These are phyloP conservation scores for Puccinellia tenuiflora DNA, from an alignment of 176 grass and related monocot species.

Conservation along the genomic window DNA sequence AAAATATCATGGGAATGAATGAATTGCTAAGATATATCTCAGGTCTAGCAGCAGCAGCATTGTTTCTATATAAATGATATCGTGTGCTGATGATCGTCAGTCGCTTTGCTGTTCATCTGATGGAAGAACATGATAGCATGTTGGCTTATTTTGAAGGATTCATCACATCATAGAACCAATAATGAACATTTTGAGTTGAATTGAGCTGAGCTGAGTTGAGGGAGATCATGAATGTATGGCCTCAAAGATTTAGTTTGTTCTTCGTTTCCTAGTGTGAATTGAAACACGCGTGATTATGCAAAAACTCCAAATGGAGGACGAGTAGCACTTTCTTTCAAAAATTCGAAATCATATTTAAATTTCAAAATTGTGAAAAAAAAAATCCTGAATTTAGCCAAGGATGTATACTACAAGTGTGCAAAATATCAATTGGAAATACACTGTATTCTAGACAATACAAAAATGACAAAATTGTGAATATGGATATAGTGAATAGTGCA, in stretches of 20 bases:
- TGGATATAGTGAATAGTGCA: too few relatives aligned
- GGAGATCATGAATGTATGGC: background rate
- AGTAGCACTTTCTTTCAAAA: too few relatives aligned
- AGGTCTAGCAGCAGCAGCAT: background rate
- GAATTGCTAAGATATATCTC: background rate
- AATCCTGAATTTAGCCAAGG: too few relatives aligned
- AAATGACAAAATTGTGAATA: too few relatives aligned
- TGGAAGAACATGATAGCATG: background rate
- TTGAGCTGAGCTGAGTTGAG: background rate
- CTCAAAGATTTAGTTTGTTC: background rate
- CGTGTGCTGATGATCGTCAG: background rate
- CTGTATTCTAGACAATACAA: too few relatives aligned
- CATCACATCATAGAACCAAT: background rate
- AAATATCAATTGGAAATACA: too few relatives aligned
- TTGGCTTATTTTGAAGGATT: background rate
- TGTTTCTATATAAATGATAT: background rate
- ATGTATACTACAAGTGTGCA: too few relatives aligned
- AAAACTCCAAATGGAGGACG: too few relatives aligned
- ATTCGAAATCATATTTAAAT: too few relatives aligned
- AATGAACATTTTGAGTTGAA: slow-evolving; percentile 12
- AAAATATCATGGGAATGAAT: slow-evolving; percentile 59
- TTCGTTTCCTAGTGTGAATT: background rate
- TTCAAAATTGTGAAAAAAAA: too few relatives aligned
- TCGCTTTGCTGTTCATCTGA: background rate
- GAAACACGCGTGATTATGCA: background rate